Evolutionary conservation across 2,329 filamentous ascomycete species (phyloP), one percentile per base, ranked within the genome.

Genomic region (Chrysoporthe cubensis): DNA sequence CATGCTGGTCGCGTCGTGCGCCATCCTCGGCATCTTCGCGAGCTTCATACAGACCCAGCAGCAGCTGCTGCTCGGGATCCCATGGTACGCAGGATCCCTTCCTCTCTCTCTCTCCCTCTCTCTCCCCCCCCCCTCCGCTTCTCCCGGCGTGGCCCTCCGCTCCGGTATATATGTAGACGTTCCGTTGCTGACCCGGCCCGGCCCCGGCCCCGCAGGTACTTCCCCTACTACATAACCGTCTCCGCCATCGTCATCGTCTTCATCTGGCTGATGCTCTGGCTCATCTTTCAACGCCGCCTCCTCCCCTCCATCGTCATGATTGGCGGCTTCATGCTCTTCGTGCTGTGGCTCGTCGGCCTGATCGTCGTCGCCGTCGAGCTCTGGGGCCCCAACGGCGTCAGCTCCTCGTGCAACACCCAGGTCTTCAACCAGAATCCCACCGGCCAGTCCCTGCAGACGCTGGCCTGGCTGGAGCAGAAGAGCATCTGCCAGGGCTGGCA

Each of bases 261-360:
- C 79, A 88, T 95, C 68, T 75, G 87, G 67, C 77, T 88, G 2
- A 83, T 91, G 6, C 83, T 94, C 56, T 87, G 81, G 77, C 82
- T 91, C 40, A 90, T 90, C 71, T 83, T 83, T 66, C 82, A 87
- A 69, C 84, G 87, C 2, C 85, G 88, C 9, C 81, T 91, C 1
- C 80, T 91, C 0, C 87, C 87, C 0, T 82, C 84, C 59, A 87
- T 88, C 73, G 86, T 88, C 74, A 86, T 88, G 80, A 84, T 91
- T 26, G 88, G 88, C 67, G 84, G 84, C 58, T 90, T 91, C 74
- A 84, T 90, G 71, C 80, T 91, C 66, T 90, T 91, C 69, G 81
- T 91, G 2, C 79, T 91, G n/a, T 91, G 88, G 88, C 79, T 90
- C 48, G 87, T 90, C 46, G 89, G 88, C 0, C 79, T 91, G 9